Conservation (phyloP, 2,329 filamentous ascomycete species). For the Pochonia chlamydosporia region DNA sequence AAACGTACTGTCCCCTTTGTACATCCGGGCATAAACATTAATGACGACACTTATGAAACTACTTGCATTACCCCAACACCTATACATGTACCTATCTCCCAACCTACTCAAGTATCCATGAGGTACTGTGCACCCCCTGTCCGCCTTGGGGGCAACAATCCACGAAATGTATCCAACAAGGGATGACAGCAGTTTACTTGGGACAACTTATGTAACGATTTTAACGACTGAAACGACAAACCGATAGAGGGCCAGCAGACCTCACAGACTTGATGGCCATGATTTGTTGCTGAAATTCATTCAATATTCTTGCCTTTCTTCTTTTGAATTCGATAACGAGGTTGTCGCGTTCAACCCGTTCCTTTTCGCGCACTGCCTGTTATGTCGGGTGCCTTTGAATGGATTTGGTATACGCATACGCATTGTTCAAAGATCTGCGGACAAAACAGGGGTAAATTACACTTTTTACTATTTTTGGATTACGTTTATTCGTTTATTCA, state of each 20-base stretch:
- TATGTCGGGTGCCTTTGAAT: too few species aligned
- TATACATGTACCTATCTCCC: background rate
- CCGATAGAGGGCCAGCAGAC: constrained; percentile 3
- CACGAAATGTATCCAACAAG: too few species aligned
- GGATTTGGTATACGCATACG: too few species aligned
- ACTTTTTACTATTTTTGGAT: too few species aligned
- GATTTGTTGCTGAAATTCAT: constrained; percentile 2
- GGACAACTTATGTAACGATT: constrained; percentile 13
- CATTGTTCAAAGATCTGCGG: too few species aligned
- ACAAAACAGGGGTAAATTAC: too few species aligned
- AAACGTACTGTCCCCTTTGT: constrained; percentile 17
- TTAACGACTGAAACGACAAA: constrained; percentile 8
- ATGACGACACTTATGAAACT: background rate
- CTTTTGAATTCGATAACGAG: too few species aligned
- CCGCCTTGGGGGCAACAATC: too few species aligned
- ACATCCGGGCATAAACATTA: constrained; percentile 8
- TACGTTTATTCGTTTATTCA: constrained; percentile 9
- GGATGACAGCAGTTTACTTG: background rate
- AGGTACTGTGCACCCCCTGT: too few species aligned
- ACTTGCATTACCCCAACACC: background rate
- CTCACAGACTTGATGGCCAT: constrained; percentile 1
- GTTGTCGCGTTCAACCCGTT: too few species aligned
- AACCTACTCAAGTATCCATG: background rate
- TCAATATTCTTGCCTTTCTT: background rate
- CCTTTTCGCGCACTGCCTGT: too few species aligned